A percentile compares a stretch with the other conserved stretches of the same genome.
Evolutionary conservation across 805 yeast species (phyloP).

Genomic region (Yamadazyma kitorensis): DNA sequence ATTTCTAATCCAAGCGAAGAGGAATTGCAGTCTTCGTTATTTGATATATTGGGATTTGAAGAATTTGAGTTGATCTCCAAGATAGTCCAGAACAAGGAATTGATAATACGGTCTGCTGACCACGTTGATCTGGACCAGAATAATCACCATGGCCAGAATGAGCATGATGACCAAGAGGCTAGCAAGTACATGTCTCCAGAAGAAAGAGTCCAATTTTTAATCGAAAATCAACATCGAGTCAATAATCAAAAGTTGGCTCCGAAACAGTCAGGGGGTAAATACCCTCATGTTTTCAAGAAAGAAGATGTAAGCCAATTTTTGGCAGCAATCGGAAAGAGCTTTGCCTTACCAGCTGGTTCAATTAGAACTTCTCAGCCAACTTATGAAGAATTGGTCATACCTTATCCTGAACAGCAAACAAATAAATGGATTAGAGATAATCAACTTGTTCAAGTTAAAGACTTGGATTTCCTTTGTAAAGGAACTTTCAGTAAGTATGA

Average conservation of each 20-base stretch:
- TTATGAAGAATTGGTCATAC: slow-evolving; percentile 82
- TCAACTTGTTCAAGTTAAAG: slow-evolving; percentile 53
- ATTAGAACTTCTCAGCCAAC: slow-evolving; percentile 57
- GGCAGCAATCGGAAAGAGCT: slow-evolving; percentile 77
- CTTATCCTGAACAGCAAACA: slow-evolving; percentile 56
- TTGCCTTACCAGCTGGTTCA: slow-evolving; percentile 78
- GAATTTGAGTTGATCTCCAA: slow-evolving; percentile 75
- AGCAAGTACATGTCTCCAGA: slow-evolving; percentile 45
- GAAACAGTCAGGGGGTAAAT: slow-evolving; percentile 46
- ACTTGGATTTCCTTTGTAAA: slow-evolving; percentile 73
- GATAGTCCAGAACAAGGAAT: slow-evolving; percentile 47
- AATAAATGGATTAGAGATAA: slow-evolving; percentile 42
- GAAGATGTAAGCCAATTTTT: slow-evolving; percentile 63
- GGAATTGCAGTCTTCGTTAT: slow-evolving; percentile 65
- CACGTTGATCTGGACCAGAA: background rate
- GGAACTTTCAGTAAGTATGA: slow-evolving; percentile 81
- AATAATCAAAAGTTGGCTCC: slow-evolving; percentile 50
- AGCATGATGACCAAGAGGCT: slow-evolving; percentile 7
- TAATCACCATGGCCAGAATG: no score
- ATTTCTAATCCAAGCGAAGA: slow-evolving; percentile 37
- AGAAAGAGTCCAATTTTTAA: slow-evolving; percentile 53
- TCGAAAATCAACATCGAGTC: slow-evolving; percentile 47
- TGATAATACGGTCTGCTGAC: slow-evolving; percentile 13
- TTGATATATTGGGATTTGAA: slow-evolving; percentile 83
- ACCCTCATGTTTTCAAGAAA: slow-evolving; percentile 84